Percentiles rank a stretch among this genome's conserved stretches.
phyloP scores from a whole-genome alignment of 2,329 filamentous ascomycete species.

The Colletotrichum plurivorum region DNA sequence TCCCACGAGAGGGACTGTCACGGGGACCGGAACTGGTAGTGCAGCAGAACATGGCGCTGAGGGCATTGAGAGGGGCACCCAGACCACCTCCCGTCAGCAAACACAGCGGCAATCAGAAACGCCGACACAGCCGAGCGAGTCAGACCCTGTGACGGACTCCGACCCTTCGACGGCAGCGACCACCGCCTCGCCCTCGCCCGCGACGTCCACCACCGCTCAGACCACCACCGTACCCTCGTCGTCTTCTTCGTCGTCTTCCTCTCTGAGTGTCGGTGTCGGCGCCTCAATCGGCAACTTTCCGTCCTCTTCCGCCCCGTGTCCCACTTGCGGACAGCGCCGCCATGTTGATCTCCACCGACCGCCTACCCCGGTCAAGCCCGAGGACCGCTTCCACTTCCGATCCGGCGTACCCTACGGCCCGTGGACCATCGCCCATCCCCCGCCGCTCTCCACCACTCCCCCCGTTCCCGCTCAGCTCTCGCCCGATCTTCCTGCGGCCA shows the following conservation, averaged over 20 bases:
- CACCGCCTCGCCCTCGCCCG: conserved; percentile 27
- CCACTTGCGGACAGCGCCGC: conserved; percentile 37
- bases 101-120: conserved; percentile 26
- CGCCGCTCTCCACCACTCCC: not conserved
- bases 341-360: conserved; percentile 37
- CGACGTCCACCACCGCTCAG: conserved; percentile 33
- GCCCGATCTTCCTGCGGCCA: not conserved
- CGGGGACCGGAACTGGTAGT: not conserved
- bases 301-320: conserved; percentile 29
- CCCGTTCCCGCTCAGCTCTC: not conserved
- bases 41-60: not conserved
- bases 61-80: conserved; percentile 32
- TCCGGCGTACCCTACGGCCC: conserved; percentile 36
- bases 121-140: conserved; percentile 25
- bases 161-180: conserved; percentile 30
- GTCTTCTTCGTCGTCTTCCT: conserved; percentile 33
- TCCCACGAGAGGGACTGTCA: not conserved
- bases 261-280: conserved; percentile 33
- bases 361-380: conserved; percentile 36
- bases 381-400: conserved; percentile 37
- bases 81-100: conserved; percentile 23
- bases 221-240: conserved; percentile 27
- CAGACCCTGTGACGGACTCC: conserved; percentile 21
- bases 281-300: conserved; percentile 35
- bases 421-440: conserved; percentile 34